Conservation (phyloP, 2,329 filamentous ascomycete species). For the Colletotrichum kahawae region DNA sequence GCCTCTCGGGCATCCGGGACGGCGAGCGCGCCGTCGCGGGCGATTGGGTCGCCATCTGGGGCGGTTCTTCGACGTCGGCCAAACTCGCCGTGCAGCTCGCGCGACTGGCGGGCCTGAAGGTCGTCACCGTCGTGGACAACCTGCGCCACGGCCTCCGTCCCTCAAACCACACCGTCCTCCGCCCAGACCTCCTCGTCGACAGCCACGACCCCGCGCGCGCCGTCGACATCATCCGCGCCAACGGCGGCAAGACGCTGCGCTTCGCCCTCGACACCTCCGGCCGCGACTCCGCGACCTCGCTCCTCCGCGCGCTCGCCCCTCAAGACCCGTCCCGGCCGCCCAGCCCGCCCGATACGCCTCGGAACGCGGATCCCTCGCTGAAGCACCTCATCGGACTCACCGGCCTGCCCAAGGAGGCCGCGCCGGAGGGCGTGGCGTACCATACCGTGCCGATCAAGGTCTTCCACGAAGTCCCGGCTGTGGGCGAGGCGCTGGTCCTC, state of each 20-base stretch:
- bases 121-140: conserved; percentile 70
- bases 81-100: conserved; percentile 72
- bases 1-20: conserved; percentile 57
- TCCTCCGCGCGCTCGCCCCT: conserved; percentile 57
- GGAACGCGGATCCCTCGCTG: conserved; percentile 26
- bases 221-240: conserved; percentile 64
- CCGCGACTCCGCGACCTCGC: conserved; percentile 62
- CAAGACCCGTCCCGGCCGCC: conserved; percentile 29
- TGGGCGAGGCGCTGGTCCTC: conserved; percentile 66
- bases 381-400: conserved; percentile 71
- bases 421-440: conserved; percentile 50
- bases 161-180: conserved; percentile 44
- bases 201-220: conserved; percentile 70
- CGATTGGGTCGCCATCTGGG: conserved; percentile 79
- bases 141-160: conserved; percentile 69
- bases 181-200: conserved; percentile 71
- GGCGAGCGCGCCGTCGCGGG: conserved; percentile 61
- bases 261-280: conserved; percentile 75
- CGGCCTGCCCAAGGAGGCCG: conserved; percentile 65
- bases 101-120: conserved; percentile 66
- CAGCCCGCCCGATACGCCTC: conserved; percentile 44
- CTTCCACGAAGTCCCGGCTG: conserved; percentile 69
- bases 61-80: conserved; percentile 75
- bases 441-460: conserved; percentile 78
- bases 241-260: conserved; percentile 61